Evolutionary conservation across 2,329 filamentous ascomycete genomes (phyloP).

Genomic region (Alternaria metachromatica): DNA sequence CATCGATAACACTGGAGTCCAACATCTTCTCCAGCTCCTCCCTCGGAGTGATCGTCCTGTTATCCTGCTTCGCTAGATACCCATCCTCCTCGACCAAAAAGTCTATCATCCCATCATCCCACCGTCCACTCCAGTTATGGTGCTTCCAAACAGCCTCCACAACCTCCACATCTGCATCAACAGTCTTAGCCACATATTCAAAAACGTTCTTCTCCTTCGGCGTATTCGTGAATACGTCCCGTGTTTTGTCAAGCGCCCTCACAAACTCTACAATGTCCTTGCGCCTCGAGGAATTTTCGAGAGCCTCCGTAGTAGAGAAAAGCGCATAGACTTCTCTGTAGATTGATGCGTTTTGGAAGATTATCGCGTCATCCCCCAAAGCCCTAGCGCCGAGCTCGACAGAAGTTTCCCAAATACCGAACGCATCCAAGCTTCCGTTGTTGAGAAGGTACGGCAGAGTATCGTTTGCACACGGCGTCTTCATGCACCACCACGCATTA

Average conservation of each 20-base stretch:
- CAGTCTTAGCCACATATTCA: conserved; percentile 20
- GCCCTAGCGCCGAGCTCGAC: conserved; percentile 29
- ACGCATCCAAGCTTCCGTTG: conserved; percentile 26
- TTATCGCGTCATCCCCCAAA: conserved; percentile 22
- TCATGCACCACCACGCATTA: conserved; percentile 28
- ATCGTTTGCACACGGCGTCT: conserved; percentile 23
- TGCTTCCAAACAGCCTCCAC: conserved; percentile 32
- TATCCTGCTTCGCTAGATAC: conserved; percentile 28
- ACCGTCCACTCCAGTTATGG: conserved; percentile 32
- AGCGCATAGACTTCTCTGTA: conserved; percentile 37
- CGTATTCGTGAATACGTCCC: conserved; percentile 22
- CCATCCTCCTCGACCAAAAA: conserved; percentile 33
- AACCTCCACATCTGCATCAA: conserved; percentile 23
- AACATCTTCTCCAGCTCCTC: conserved; percentile 29
- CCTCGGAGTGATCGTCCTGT: conserved; percentile 14
- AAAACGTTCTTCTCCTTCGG: conserved; percentile 20
- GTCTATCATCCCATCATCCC: conserved; percentile 25
- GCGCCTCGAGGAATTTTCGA: conserved; percentile 23
- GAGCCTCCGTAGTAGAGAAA: conserved; percentile 31
- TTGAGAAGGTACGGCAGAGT: conserved; percentile 27
- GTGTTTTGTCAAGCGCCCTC: conserved; percentile 30
- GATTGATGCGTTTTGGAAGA: conserved; percentile 29
- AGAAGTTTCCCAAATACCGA: conserved; percentile 37
- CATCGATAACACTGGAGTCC: conserved; percentile 26
- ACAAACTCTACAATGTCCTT: conserved; percentile 35